Base-by-base conservation (phyloP, 495 filamentous ascomycete species). In the Bryoglossum gracile region DNA sequence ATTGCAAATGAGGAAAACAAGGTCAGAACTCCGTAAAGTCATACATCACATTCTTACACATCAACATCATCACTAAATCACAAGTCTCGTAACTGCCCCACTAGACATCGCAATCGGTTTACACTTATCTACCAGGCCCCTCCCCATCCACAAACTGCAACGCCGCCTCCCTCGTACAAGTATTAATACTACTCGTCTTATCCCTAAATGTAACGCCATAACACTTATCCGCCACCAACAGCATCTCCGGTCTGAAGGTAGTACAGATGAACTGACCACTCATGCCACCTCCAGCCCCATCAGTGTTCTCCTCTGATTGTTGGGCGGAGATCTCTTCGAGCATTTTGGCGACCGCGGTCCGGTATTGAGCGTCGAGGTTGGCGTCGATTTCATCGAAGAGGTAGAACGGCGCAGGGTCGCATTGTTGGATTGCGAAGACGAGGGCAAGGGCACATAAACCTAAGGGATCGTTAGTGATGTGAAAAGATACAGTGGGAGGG, bases 331-430 rank as follows among this genome's bases (percentile, higher is more conserved):
- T 87, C 33, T 81, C 80, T 56, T 86, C 70, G 14, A 98, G 73
- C 74, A 96, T 87, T 52, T 84, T 74, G 3, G 92, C 92, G 18
- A 95, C 90, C 1, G 91, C 90, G 3, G 90, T 95, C 30, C 92
- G 81, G 71, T 98, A 98, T 68, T 96, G 92, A 6, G 90, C 89
- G 66, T 99, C 92, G 17, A 99, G 78, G 63, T 97, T 97, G 62
- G 92, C 92, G 64, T 99, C 92, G 60, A 99, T 95, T 69, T 99
- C 92, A 63, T 99, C 92, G 54, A 99, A 99, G 53, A 99, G 87
- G 67, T 97, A 95, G 71, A 99, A 97, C 10, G 92, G 92, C 14
- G 90, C 91, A 4, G 94, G 92, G 58, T 97, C 92, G 59, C 92
- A 94, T 55, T 89, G 86, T 60, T 99, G 92, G 64, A 99, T 94